Evolutionary conservation across 192 early-diverging fungal species (phyloP).

Genomic region (Gamsiella multidivaricata): DNA sequence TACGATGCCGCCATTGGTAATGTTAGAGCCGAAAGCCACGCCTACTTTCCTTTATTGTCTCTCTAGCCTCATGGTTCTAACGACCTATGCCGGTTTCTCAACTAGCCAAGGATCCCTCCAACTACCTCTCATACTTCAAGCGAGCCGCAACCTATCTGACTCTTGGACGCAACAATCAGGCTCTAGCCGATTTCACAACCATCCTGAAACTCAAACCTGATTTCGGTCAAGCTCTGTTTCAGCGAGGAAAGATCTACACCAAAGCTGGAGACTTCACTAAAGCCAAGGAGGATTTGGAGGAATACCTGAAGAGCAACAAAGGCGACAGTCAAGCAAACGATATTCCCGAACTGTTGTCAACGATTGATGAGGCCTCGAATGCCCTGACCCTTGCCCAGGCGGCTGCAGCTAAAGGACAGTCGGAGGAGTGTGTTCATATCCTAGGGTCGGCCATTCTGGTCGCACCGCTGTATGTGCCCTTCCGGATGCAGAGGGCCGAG

Average conservation of each 20-base stretch:
- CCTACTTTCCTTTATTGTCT: not conserved
- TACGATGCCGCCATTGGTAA: constrained; percentile 76
- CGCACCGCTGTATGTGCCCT: constrained; percentile 63
- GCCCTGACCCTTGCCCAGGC: constrained; percentile 48
- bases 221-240: constrained; percentile 80
- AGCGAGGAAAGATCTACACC: constrained; percentile 77
- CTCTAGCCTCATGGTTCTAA: not conserved
- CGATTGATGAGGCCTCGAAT: constrained; percentile 59
- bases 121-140: constrained; percentile 90
- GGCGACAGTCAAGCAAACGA: constrained; percentile 27
- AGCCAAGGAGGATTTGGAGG: constrained; percentile 72
- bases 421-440: constrained; percentile 63
- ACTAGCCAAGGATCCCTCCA: constrained; percentile 77
- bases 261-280: constrained; percentile 73
- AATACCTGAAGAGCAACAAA: constrained; percentile 45
- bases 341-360: constrained; percentile 33
- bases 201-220: constrained; percentile 85
- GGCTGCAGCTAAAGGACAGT: constrained; percentile 58
- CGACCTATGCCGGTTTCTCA: not conserved
- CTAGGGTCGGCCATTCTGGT: constrained; percentile 65
- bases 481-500: constrained; percentile 76
- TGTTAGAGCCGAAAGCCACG: too few species aligned
- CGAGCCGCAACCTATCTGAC: constrained; percentile 86
- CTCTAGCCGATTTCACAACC: constrained; percentile 83
- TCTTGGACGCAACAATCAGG: constrained; percentile 75